Evolutionary conservation across 345 rosid species (phyloP).

Genomic region (Brassica rapa): DNA sequence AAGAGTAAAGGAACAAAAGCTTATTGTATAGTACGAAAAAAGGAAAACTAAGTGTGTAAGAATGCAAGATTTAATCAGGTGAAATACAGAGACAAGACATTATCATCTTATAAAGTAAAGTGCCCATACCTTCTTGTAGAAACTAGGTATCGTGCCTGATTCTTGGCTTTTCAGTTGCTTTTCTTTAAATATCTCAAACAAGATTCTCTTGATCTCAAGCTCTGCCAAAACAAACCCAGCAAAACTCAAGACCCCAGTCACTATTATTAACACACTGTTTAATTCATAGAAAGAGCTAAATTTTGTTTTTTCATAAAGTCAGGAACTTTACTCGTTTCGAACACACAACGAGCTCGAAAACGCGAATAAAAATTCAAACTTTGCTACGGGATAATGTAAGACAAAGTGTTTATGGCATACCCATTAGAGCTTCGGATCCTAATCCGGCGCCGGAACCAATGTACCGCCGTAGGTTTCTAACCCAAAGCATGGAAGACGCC

Average conservation of each 20-base stretch:
- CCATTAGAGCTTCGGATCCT: slow-evolving; percentile 99
- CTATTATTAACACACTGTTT: neutral
- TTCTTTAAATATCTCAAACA: slow-evolving; percentile 95
- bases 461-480: slow-evolving; percentile 81
- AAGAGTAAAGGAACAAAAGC: slow-evolving; percentile 25
- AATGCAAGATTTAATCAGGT: neutral
- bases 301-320: slow-evolving; percentile 2
- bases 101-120: slow-evolving; percentile 6
- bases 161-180: slow-evolving; percentile 91
- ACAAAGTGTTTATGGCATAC: slow-evolving; percentile 40
- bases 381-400: neutral
- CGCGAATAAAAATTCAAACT: neutral
- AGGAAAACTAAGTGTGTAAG: neutral
- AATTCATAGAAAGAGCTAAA: neutral
- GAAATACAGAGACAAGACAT: neutral
- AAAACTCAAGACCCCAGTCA: slow-evolving; percentile 7
- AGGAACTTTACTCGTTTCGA: slow-evolving; percentile 2
- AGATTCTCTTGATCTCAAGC: slow-evolving; percentile 95
- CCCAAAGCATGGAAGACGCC: slow-evolving; percentile 97
- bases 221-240: slow-evolving; percentile 48
- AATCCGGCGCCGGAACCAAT: slow-evolving; percentile 99
- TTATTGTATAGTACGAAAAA: slow-evolving; percentile 1
- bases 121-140: slow-evolving; percentile 82
- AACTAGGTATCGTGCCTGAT: slow-evolving; percentile 85
- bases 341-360: slow-evolving; percentile 18